Evolutionary conservation across 495 filamentous ascomycete genomes (phyloP).

Genomic region (Bombardia bombarda): DNA sequence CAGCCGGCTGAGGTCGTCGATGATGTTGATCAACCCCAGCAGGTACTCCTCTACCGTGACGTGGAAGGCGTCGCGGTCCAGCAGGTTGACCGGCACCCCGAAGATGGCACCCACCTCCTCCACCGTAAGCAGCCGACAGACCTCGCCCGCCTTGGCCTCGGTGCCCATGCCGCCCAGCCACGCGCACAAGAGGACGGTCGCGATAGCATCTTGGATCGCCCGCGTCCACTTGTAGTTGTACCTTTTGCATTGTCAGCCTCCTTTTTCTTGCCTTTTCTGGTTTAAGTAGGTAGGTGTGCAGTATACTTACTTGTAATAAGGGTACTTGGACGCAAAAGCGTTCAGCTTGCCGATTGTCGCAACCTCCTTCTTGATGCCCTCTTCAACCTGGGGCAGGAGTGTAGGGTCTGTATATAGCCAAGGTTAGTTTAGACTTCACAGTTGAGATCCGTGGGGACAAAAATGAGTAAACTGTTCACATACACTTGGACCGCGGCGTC

Average conservation of each 20-base stretch:
- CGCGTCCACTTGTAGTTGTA: constrained; percentile 82
- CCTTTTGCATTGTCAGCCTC: constrained; percentile 16
- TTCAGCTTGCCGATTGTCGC: constrained; percentile 53
- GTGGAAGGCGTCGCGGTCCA: constrained; percentile 84
- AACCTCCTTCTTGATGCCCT: constrained; percentile 49
- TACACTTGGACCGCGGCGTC: constrained; percentile 69
- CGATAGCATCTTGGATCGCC: constrained; percentile 74
- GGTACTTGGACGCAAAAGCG: constrained; percentile 66
- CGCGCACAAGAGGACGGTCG: constrained; percentile 61
- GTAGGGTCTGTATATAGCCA: constrained; percentile 8
- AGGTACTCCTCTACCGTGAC: constrained; percentile 96
- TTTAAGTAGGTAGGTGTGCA: not conserved
- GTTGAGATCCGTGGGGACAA: too few relatives aligned
- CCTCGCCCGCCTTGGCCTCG: constrained; percentile 28
- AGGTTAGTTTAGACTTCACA: too few relatives aligned
- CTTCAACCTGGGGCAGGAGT: constrained; percentile 46
- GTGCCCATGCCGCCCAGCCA: constrained; percentile 62
- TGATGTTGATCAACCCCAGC: constrained; percentile 71
- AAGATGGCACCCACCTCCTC: constrained; percentile 77
- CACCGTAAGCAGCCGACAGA: constrained; percentile 69
- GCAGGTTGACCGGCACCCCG: constrained; percentile 88
- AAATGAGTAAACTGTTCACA: too few relatives aligned
- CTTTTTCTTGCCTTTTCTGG: not conserved
- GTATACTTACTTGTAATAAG: constrained; percentile 73
- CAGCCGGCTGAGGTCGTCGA: constrained; percentile 84